Percentiles rank a stretch among this genome's conserved stretches.
These are phyloP conservation scores for Prasinococcaceae sp. DNA, from an alignment of 139 green algal species.

Conservation along the genomic window DNA sequence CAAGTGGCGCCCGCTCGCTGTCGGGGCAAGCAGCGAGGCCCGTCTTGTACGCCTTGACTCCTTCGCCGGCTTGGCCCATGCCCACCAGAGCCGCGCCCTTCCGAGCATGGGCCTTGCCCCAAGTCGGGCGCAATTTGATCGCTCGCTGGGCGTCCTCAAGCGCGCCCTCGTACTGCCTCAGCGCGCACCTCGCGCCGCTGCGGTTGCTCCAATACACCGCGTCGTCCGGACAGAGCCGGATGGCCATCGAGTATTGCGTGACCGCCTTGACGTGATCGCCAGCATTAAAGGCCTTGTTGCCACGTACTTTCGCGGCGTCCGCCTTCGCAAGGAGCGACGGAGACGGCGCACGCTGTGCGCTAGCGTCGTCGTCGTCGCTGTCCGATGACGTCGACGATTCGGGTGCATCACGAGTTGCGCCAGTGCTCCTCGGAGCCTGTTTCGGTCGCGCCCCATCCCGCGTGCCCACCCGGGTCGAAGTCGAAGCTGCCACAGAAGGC, in stretches of 20 bases:
- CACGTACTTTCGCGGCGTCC: constrained; percentile 11
- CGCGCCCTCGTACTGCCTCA: constrained; percentile 24
- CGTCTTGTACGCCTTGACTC: constrained; percentile 19
- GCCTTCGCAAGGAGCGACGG: background rate
- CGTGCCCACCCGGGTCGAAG: too few relatives aligned
- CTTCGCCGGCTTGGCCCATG: constrained; percentile 21
- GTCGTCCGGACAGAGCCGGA: constrained; percentile 16
- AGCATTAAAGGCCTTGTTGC: constrained; percentile 27
- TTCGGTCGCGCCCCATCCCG: too few relatives aligned
- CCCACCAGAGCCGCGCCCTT: constrained; percentile 29
- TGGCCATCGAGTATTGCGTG: constrained; percentile 34
- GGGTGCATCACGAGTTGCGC: background rate
- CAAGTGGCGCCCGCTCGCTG: background rate
- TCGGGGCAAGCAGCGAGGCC: constrained; percentile 13
- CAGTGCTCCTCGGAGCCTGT: background rate
- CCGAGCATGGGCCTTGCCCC: constrained; percentile 25
- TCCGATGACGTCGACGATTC: background rate
- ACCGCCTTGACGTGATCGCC: constrained; percentile 31
- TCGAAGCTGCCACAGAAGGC: too few relatives aligned
- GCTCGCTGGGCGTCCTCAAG: constrained; percentile 20
- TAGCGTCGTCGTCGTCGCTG: background rate
- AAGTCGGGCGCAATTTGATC: constrained; percentile 15
- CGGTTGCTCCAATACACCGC: constrained; percentile 36
- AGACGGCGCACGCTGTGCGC: background rate
- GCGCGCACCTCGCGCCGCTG: constrained; percentile 19